Evolutionary conservation across 257 asterid genomes (phyloP).

Genomic region (Nicotiana sylvestris): DNA sequence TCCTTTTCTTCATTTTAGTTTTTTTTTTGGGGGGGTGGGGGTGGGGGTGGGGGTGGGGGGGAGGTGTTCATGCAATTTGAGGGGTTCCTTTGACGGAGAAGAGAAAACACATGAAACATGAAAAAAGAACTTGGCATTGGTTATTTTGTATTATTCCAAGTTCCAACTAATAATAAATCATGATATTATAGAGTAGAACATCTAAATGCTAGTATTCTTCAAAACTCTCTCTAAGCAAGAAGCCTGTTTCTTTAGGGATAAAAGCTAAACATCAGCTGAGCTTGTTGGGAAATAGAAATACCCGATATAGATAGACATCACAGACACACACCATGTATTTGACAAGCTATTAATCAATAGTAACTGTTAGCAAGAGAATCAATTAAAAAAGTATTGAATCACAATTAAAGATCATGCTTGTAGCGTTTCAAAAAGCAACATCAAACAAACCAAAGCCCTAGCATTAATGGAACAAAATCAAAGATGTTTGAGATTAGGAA

Average conservation of each 20-base stretch:
- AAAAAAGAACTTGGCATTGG: neutral
- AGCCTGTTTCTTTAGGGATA: neutral
- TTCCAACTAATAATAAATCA: neutral
- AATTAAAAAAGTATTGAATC: neutral
- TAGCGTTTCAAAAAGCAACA: neutral
- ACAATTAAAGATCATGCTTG: neutral
- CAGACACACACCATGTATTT: neutral
- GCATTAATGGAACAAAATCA: neutral
- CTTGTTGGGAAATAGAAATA: neutral
- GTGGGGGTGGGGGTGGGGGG: neutral
- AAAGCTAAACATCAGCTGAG: neutral
- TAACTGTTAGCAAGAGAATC: neutral
- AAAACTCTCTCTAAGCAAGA: neutral
- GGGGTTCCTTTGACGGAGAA: neutral
- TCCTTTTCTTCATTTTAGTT: too few species aligned
- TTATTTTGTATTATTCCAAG: neutral
- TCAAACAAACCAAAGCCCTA: neutral
- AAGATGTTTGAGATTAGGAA: neutral
- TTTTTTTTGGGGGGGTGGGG: too few species aligned
- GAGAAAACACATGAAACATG: neutral
- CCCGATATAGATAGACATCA: neutral
- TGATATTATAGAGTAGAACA: neutral
- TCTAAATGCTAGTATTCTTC: neutral
- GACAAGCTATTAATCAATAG: neutral
- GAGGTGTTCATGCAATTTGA: neutral